These are phyloP conservation scores for Solanum bulbocastanum DNA, from an alignment of 257 asterid species.

Conservation along the genomic window DNA sequence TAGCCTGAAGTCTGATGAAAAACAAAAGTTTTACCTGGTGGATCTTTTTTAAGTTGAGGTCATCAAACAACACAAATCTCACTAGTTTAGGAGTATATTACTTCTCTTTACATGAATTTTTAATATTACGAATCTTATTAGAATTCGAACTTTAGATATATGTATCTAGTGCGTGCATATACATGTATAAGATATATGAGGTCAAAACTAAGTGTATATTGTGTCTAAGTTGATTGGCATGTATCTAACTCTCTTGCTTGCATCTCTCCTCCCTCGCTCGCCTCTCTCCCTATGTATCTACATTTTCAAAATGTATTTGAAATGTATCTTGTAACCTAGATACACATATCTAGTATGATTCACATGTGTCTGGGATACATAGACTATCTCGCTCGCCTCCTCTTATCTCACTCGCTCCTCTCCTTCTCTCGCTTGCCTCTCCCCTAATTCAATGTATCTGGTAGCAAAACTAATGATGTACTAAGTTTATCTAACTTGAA, in stretches of 20 bases:
- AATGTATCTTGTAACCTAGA: not conserved
- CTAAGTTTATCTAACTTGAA: not conserved
- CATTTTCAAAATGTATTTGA: not conserved
- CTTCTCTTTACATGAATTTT: too few relatives aligned
- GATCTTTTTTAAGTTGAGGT: not conserved
- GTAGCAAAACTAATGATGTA: not conserved
- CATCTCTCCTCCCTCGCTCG: not conserved
- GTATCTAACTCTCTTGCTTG: not conserved
- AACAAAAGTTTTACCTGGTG: not conserved
- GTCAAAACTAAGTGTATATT: too few relatives aligned
- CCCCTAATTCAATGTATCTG: not conserved
- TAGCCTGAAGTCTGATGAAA: not conserved
- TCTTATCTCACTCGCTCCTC: too few relatives aligned
- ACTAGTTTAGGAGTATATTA: not conserved
- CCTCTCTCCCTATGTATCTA: not conserved
- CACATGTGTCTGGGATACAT: too few relatives aligned
- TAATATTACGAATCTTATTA: too few relatives aligned
- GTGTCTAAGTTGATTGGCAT: not conserved
- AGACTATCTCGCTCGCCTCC: too few relatives aligned
- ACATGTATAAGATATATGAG: too few relatives aligned
- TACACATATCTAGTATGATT: not conserved
- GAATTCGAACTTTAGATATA: too few relatives aligned
- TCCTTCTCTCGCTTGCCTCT: too few relatives aligned
- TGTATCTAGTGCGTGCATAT: too few relatives aligned
- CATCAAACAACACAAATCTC: not conserved